Evolutionary conservation across 306 rosid species (phyloP), one percentile per base, ranked within the genome.

Genomic region (Rosa chinensis): DNA sequence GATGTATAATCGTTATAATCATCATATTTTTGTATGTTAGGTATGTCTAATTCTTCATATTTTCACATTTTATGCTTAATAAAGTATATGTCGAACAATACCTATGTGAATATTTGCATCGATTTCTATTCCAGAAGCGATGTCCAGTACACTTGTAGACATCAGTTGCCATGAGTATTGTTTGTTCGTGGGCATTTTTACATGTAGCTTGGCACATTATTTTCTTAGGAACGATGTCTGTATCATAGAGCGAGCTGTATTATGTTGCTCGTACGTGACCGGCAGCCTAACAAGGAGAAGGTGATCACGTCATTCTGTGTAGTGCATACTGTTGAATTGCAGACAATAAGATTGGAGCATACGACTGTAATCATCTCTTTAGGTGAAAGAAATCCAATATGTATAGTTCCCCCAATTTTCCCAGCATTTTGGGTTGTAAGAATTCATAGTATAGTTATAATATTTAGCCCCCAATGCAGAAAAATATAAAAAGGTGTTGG

Each of bases 261-360:
- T 72, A 43, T 82, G 76, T 28, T n/a, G 74, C 74, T 61, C 73
- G 13, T 77, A 49, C 43, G 8, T 64, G 67, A 45, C 35, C 35
- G 79, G 79, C 74, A 63, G 70, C 70, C 70, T 32, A 52, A 32
- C 8, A 32, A 71, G 63, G 47, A 66, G 58, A 50, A 56, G 76
- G 72, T 8, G 56, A 79, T 59, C 28, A 37, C 18, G 0, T 14
- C 71, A 61, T 49, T 77, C 53, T 75, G 67, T 28, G 53, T 4
- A 43, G 78, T 6, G 42, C 70, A 12, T 44, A 64, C 63, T 20
- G 63, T 43, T 5, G 17, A n/a, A 70, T 8, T 63, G 37, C 48
- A 53, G 81, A 66, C 43, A 42, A 77, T 78, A 80, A 77, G 40
- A 80, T 79, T 77, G 78, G 74, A 75, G 74, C 59, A 21, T 13